Evolutionary conservation across 441 rosid genomes (phyloP), one percentile per base, ranked within the genome.

Genomic region (Adansonia madagascariensis): DNA sequence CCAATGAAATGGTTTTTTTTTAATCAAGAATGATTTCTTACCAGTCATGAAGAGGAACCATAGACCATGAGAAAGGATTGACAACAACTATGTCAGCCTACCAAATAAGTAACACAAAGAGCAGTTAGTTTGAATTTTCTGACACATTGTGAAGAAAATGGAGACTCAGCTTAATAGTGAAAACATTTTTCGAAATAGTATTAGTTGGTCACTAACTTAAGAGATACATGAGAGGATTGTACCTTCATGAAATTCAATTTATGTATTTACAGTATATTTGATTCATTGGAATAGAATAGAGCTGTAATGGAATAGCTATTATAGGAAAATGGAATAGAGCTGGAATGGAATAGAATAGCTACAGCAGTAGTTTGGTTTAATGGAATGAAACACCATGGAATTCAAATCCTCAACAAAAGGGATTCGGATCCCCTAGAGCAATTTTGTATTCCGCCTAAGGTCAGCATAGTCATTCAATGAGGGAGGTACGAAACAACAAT

Each of bases 11-110:
- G 2, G 14, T 43, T 41, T 9, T 12, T 74, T 49, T 7, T 20
- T 4, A 4, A 44, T 53, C 14, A 55, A 41, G 18, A 74, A 79
- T 77, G 14, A 31, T 63, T 81, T 71, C 74, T 49, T 71, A 71
- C 94, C 91, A 80, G 81, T 90, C 94, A 81, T 88, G 91, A 75
- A 89, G 41, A 41, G 96, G 96, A 78, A 86, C 84, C 94, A 89
- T 90, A 60, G 89, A 47, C 92, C 96, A 90, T 35, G 87, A 79
- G 64, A 77, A 73, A 60, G 88, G 88, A 86, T 88, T 73, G 73
- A 91, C 69, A 75, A 91, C 88, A 73, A 89, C 85, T 85, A 91
- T 65, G 83, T 90, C 96, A 43, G 94, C 96, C 96, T 91, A 67
- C 59, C 76, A 82, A 73, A 64, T 61, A n/a, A 79, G 22, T 6